These are phyloP conservation scores for Cenchrus americanus DNA, from an alignment of 176 grass and related monocot species.

Conservation along the genomic window DNA sequence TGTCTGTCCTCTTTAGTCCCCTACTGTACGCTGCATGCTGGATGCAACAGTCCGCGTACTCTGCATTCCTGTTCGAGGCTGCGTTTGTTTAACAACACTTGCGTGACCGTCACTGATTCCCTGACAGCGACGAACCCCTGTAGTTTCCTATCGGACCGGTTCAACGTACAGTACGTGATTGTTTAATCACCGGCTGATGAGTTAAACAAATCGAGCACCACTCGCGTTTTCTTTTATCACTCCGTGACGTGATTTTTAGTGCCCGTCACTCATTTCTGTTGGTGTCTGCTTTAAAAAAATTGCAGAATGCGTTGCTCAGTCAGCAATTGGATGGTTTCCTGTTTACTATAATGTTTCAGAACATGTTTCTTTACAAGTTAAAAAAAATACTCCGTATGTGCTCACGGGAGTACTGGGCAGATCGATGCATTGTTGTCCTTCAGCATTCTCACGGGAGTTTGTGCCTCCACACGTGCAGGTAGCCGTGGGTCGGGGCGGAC, in stretches of 20 bases:
- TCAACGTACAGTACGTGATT: constrained; percentile 8
- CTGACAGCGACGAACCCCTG: constrained; percentile 27
- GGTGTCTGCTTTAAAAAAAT: neutral
- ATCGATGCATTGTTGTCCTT: neutral
- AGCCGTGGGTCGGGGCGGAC: constrained; percentile 75
- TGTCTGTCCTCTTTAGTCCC: constrained; percentile 2
- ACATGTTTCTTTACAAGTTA: neutral
- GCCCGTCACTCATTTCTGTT: neutral
- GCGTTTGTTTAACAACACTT: constrained; percentile 20
- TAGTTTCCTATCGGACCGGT: constrained; percentile 1
- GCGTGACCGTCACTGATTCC: constrained; percentile 10
- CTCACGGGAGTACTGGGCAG: too few relatives aligned
- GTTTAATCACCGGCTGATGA: neutral
- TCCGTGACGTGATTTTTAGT: neutral
- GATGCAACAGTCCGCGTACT: constrained; percentile 16
- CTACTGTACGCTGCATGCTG: constrained; percentile 19
- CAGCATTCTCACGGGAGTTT: constrained; percentile 34
- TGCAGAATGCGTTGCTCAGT: neutral
- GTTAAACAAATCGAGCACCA: neutral
- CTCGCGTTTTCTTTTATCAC: neutral
- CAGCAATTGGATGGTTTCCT: neutral
- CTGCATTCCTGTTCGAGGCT: constrained; percentile 14
- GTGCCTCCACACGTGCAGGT: constrained; percentile 48
- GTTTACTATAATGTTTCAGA: neutral
- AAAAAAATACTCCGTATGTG: neutral